phyloP scores from a whole-genome alignment of 768 basidiomycete species.

The Multifurca ochricompacta region DNA sequence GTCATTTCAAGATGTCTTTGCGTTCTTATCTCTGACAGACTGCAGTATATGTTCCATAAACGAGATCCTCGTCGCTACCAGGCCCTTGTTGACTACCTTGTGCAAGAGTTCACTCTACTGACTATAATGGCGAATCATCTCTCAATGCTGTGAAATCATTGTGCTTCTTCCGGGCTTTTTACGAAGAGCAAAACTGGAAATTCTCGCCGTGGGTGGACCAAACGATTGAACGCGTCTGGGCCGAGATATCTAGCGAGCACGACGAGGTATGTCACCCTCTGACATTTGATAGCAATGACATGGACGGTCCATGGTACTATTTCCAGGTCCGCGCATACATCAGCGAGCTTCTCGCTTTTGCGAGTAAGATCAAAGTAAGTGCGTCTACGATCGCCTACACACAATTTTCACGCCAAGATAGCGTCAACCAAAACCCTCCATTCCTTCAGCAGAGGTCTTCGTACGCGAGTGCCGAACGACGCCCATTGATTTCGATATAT shows the following conservation, averaged over 20 bases:
- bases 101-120: slow-evolving; percentile 56
- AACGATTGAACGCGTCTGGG: slow-evolving; percentile 60
- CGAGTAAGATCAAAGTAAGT: slow-evolving; percentile 62
- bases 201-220: slow-evolving; percentile 73
- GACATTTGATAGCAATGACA: slow-evolving; percentile 2
- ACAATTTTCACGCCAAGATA: slow-evolving; percentile 25
- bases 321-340: slow-evolving; percentile 64
- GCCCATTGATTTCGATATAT: slow-evolving; percentile 57
- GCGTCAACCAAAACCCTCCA: slow-evolving; percentile 60
- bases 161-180: slow-evolving; percentile 60
- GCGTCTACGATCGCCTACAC: not conserved
- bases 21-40: not conserved
- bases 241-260: slow-evolving; percentile 65
- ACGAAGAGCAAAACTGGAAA: slow-evolving; percentile 71
- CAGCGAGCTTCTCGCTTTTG: slow-evolving; percentile 64
- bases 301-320: not conserved
- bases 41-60: slow-evolving; percentile 65
- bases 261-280: slow-evolving; percentile 49
- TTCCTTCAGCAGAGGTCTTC: slow-evolving; percentile 53
- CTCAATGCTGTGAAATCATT: slow-evolving; percentile 71
- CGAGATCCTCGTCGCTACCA: slow-evolving; percentile 80
- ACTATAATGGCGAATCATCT: slow-evolving; percentile 76
- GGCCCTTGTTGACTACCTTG: slow-evolving; percentile 66
- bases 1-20: slow-evolving; percentile 2
- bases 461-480: slow-evolving; percentile 56